Evolutionary conservation across 1,284 basidiomycete species (phyloP), one percentile per base, ranked within the genome.

Genomic region (Ganoderma lucidum): DNA sequence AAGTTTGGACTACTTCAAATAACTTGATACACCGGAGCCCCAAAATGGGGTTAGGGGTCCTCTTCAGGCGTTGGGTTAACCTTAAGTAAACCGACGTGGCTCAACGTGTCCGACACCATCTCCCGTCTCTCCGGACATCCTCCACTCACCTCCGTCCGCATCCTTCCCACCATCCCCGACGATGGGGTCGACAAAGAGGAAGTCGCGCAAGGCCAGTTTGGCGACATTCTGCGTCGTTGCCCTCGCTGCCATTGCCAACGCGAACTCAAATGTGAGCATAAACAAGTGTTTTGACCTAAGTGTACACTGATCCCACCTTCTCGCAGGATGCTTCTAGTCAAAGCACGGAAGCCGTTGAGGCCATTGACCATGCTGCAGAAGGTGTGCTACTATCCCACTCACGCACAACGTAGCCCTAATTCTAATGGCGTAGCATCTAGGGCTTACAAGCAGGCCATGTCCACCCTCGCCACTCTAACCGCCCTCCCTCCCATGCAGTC

Each of bases 391-490:
- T 53, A 6, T 17, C 19, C 58, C 35, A 39, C 15, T 23, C 60
- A 44, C 61, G 59, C 39, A 58, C 30, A 55, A 70, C 61, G 61
- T 44, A 32, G 59, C 48, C 68, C 70, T 71, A 65, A 75, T 68
- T 70, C 71, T 73, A 53, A 72, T 70, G 44, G 32, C 55, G 58
- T 69, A 93, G 92, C 92, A 70, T 80, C 85, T 32, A 87, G 90
- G 71, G 92, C 92, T 12, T 93, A 92, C 80, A 90, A 86, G 77
- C 88, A 92, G 78, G 92, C 92, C 14, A 78, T 92, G 69, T 78
- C 85, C 9, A 91, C 90, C 3, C 83, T 93, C 19, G 81, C 87
- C 4, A 84, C 87, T 32, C 80, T 94, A 68, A 90, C 88, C 28
- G 83, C 89, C 15, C 82, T 87, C 69, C 86, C 88, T 15, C 83